Evolutionary conservation across 495 filamentous ascomycete genomes (phyloP).

Genomic region (Umbilicaria muhlenbergii): DNA sequence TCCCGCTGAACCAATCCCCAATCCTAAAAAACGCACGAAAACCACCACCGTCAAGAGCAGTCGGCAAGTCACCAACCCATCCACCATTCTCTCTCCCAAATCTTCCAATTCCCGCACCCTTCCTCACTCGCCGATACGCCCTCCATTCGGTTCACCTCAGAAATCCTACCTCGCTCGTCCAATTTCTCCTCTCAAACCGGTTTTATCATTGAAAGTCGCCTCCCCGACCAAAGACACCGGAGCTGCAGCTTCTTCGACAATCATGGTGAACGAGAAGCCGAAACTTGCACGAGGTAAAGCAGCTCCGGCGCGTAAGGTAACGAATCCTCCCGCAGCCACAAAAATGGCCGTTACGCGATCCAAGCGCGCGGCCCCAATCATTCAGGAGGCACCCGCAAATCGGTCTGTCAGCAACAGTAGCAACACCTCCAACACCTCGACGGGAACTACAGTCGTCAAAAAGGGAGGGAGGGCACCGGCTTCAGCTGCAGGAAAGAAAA

Average conservation of each 20-base stretch:
- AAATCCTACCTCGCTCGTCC: constrained; percentile 35
- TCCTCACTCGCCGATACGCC: constrained; percentile 39
- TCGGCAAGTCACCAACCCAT: constrained; percentile 19
- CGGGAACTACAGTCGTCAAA: constrained; percentile 45
- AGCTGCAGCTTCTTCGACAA: constrained; percentile 16
- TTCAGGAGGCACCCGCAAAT: constrained; percentile 11
- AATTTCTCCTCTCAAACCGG: constrained; percentile 37
- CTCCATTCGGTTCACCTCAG: constrained; percentile 27
- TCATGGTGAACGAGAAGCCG: constrained; percentile 10
- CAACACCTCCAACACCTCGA: constrained; percentile 30
- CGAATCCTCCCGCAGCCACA: constrained; percentile 14
- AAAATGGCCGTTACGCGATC: constrained; percentile 16
- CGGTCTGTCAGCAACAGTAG: constrained; percentile 26
- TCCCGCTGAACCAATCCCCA: constrained; percentile 26
- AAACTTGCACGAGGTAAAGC: constrained; percentile 13
- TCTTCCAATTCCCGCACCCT: constrained; percentile 62
- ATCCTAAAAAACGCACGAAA: constrained; percentile 46
- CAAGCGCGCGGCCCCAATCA: constrained; percentile 22
- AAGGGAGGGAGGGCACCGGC: constrained; percentile 32
- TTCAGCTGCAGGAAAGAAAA: constrained; percentile 27
- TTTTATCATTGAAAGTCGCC: constrained; percentile 31
- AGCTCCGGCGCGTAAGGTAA: constrained; percentile 18
- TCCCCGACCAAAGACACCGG: constrained; percentile 22
- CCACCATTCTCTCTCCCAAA: constrained; percentile 61
- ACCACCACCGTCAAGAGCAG: constrained; percentile 14